Base-by-base conservation (phyloP, 495 filamentous ascomycete genomes). In the Neurospora sp. region DNA sequence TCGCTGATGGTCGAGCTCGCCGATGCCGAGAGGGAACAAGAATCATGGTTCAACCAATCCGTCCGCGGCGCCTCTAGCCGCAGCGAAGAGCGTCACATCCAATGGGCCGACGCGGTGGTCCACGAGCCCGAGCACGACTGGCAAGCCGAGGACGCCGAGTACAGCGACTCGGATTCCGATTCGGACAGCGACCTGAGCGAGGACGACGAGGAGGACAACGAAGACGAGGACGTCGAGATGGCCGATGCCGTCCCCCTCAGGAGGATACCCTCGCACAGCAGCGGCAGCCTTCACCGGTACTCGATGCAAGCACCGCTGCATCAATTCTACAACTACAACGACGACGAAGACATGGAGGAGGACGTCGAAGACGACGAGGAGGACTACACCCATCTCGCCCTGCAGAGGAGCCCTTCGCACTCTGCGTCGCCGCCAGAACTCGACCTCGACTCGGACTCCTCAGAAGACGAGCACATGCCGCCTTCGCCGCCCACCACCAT, bases 31-130 rank as follows among this genome's bases (percentile, higher is more conserved):
- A 88, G 89, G 73, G 94, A 98, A 81, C 96, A 98, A 82, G 96
- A 98, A 83, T 91, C 87, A 70, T 98, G 96, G 96, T 98, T 98
- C 90, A 94, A 98, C 88, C 90, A 95, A 83, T 93, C 92, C 73
- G 93, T 98, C 82, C 89, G 86, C 80, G 91, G 91, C 77, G 93
- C 92, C 76, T 86, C 87, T 79, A 82, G 81, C 77, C 78, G 82
- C 72, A 78, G 80, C 68, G 83, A 86, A 70, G 85, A 90, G 59
- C 86, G 85, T 76, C 93, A 93, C 86, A 89, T 97, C 79, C 91
- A 95, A 89, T 97, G 93, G 93, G 91, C 92, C 59, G 93, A 97
- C 75, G 84, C 88, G 68, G 87, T 94, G 74, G 84, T 88, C 71
- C 93, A 94, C 80, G 89, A 93, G 74, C 85, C 88, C 42, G 89